Evolutionary conservation across 441 rosid species (phyloP), one percentile per base, ranked within the genome.

Genomic region (Geranium incanum): DNA sequence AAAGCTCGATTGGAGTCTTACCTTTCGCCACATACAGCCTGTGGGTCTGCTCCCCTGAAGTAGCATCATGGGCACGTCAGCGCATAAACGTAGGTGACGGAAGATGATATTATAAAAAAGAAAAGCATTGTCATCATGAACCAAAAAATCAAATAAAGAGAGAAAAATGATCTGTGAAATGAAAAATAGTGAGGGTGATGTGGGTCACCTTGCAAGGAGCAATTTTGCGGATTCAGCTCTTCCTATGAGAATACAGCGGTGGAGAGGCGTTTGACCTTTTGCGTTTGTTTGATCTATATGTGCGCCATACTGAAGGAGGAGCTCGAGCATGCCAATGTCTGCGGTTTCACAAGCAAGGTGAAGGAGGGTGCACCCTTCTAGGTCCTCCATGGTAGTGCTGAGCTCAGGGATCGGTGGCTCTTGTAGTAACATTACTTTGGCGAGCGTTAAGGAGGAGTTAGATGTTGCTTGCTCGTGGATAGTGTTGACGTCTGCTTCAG

Each of bases 281-380:
- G 93, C 85, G 82, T 90, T 97, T 3, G 76, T 77, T 60, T 93
- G 82, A 77, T 93, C 90, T 75, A 89, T 83, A 78, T 86, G 87
- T 55, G 99, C 97, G 74, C 99, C 98, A 64, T 91, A 96, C 74
- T 93, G 99, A 48, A 96, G 79, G 41, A 96, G 90, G 79, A 96
- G 96, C 83, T 96, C 99, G n/a, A 93, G 80, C 99, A 96, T 93
- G 76, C 98, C 96, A 48, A 96, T 81, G 77, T 96, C 99, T 16
- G 91, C 89, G 73, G 91, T 82, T 84, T 91, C 97, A 85, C 97
- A 96, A 67, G 99, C 99, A 67, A 95, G 93, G 79, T 96, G 97
- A 79, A 96, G 95, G 72, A 96, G 82, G 45, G 96, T 74, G 78
- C 93, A 86, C 39, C 99, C 98, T 71, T 86, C 86, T 15, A 83